These are phyloP conservation scores for Phytopythium delawarense DNA, from an alignment of 352 stramenopile species.

Conservation along the genomic window DNA sequence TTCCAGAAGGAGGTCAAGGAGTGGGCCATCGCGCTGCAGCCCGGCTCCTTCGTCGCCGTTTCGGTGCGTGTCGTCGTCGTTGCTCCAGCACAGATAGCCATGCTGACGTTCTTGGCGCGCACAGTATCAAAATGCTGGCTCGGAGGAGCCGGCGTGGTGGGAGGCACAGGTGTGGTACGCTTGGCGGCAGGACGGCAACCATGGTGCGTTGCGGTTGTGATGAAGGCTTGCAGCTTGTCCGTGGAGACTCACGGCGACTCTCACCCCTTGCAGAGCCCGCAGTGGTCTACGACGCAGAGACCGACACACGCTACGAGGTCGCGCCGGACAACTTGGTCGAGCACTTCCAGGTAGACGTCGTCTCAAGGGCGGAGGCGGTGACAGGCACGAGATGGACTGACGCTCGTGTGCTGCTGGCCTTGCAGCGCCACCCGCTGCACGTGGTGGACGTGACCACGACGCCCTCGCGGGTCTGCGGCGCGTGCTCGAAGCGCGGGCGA, in stretches of 20 bases:
- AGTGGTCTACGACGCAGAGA: constrained; percentile 46
- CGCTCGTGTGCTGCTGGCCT: background rate
- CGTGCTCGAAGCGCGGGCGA: constrained; percentile 27
- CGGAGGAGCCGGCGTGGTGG: constrained; percentile 65
- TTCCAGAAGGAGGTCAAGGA: constrained; percentile 56
- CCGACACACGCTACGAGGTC: constrained; percentile 30
- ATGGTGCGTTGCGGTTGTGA: constrained; percentile 29
- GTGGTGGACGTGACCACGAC: constrained; percentile 65
- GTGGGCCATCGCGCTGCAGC: constrained; percentile 47
- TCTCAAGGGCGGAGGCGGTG: no score
- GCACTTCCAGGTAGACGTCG: constrained; percentile 43
- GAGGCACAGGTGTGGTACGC: constrained; percentile 84
- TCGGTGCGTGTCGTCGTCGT: constrained; percentile 37
- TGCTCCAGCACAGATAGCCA: background rate
- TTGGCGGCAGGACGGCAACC: constrained; percentile 58
- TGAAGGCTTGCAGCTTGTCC: no score
- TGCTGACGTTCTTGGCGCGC: constrained; percentile 4
- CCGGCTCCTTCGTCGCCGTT: constrained; percentile 54
- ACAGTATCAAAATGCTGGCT: constrained; percentile 73
- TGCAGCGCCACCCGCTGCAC: constrained; percentile 58
- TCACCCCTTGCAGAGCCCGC: constrained; percentile 29
- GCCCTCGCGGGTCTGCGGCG: constrained; percentile 34
- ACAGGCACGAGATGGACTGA: background rate
- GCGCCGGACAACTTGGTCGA: constrained; percentile 43
- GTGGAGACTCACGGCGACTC: background rate